These are phyloP conservation scores for Colletotrichum costaricense DNA, from an alignment of 2,329 filamentous ascomycete species.

Conservation along the genomic window DNA sequence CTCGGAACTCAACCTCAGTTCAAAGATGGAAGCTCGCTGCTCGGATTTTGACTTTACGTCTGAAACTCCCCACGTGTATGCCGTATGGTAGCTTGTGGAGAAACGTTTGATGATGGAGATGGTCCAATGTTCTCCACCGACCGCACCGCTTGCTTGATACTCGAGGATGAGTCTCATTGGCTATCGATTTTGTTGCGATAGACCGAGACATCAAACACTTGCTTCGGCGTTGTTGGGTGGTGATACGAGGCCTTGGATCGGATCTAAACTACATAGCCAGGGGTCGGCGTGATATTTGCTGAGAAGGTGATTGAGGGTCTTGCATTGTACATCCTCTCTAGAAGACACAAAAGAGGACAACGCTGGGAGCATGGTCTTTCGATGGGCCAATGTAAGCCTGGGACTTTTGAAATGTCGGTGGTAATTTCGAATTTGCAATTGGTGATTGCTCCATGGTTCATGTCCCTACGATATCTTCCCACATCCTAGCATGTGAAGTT, in stretches of 20 bases:
- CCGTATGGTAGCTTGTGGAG: not conserved
- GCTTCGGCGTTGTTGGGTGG: not conserved
- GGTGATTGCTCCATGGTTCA: not conserved
- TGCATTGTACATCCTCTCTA: not conserved
- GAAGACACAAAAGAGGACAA: not conserved
- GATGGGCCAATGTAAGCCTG: too few species aligned
- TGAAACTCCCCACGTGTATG: conserved; percentile 8
- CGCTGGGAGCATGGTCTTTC: too few species aligned
- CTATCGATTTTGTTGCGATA: too few species aligned
- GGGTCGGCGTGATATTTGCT: not conserved
- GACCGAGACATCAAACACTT: not conserved
- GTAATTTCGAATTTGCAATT: not conserved
- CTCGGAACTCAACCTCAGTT: conserved; percentile 9
- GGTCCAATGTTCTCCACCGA: too few species aligned
- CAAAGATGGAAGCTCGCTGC: not conserved
- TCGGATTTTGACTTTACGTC: conserved; percentile 2
- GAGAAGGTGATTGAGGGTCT: not conserved
- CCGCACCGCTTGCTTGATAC: not conserved
- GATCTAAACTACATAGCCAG: not conserved
- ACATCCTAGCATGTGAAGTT: not conserved
- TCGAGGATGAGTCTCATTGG: too few species aligned
- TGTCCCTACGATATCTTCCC: not conserved
- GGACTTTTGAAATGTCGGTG: fast-evolving
- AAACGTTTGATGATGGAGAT: too few species aligned
- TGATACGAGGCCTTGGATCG: not conserved